Percentiles rank a stretch among this genome's conserved stretches.
These are phyloP conservation scores for Ceratocystiopsis sp. DNA, from an alignment of 2,329 filamentous ascomycete genomes.

Conservation along the genomic window DNA sequence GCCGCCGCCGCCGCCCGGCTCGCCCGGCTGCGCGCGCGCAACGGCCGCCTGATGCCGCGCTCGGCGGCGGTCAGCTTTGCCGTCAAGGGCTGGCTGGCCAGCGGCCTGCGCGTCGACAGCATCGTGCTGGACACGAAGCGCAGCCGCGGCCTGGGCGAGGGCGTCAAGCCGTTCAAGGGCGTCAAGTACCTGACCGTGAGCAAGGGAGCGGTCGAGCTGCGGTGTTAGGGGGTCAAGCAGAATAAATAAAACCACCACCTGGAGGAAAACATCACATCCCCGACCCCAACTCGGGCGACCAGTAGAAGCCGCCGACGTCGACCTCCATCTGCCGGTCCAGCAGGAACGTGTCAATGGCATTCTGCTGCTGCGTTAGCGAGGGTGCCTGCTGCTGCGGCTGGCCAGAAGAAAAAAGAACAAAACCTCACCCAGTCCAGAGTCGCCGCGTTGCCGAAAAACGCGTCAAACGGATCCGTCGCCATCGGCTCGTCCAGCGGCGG, in stretches of 20 bases:
- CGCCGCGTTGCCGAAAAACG: conserved; percentile 6
- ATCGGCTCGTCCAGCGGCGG: conserved; percentile 5
- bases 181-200: conserved; percentile 79
- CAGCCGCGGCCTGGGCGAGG: conserved; percentile 70
- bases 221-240: conserved; percentile 25
- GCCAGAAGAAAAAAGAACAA: background rate
- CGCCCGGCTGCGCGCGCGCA: conserved; percentile 40
- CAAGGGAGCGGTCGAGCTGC: conserved; percentile 45
- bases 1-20: conserved; percentile 13
- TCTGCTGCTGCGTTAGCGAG: conserved; percentile 1
- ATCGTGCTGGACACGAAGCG: conserved; percentile 57
- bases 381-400: background rate
- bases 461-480: conserved; percentile 6
- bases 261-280: background rate
- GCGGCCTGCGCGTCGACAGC: conserved; percentile 50
- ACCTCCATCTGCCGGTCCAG: conserved; percentile 4
- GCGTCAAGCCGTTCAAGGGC: conserved; percentile 89
- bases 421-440: conserved; percentile 10
- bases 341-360: conserved; percentile 9
- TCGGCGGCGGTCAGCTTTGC: conserved; percentile 58
- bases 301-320: conserved; percentile 5
- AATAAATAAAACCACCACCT: background rate
- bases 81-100: conserved; percentile 51
- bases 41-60: conserved; percentile 64
- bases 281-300: conserved; percentile 9